These are phyloP conservation scores for Aspergillus asperescens DNA, from an alignment of 495 filamentous ascomycete genomes.

Conservation along the genomic window DNA sequence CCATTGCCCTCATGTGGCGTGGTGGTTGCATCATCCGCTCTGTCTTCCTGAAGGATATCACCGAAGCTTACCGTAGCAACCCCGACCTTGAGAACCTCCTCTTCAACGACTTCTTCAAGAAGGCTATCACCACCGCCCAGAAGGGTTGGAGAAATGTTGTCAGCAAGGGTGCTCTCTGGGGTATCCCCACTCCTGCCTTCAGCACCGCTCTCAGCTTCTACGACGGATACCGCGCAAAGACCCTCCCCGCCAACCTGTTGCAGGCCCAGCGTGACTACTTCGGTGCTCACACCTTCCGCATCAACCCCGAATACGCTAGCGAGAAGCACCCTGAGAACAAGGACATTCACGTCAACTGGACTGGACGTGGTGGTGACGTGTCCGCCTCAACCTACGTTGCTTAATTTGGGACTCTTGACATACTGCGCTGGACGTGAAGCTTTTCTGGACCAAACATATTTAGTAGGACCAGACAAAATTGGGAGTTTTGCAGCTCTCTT, in stretches of 20 bases:
- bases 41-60: constrained; percentile 99
- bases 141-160: constrained; percentile 93
- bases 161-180: constrained; percentile 83
- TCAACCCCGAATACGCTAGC: constrained; percentile 87
- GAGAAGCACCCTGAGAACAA: constrained; percentile 78
- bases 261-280: constrained; percentile 99
- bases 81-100: constrained; percentile 96
- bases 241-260: constrained; percentile 93
- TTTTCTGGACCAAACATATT: constrained; percentile 10
- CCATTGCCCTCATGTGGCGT: constrained; percentile 99
- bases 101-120: constrained; percentile 99
- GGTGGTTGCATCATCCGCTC: constrained; percentile 99
- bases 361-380: constrained; percentile 92
- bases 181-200: constrained; percentile 93
- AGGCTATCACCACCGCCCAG: constrained; percentile 95
- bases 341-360: constrained; percentile 99
- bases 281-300: constrained; percentile 94
- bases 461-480: constrained; percentile 12
- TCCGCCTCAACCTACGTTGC: constrained; percentile 95
- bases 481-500: constrained; percentile 13
- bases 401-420: constrained; percentile 48
- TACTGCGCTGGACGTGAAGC: constrained; percentile 29
- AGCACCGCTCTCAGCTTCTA: constrained; percentile 95
- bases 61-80: constrained; percentile 88
- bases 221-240: constrained; percentile 92